Conservation (phyloP, 1,284 basidiomycete genomes). For the Megacollybia platyphylla region DNA sequence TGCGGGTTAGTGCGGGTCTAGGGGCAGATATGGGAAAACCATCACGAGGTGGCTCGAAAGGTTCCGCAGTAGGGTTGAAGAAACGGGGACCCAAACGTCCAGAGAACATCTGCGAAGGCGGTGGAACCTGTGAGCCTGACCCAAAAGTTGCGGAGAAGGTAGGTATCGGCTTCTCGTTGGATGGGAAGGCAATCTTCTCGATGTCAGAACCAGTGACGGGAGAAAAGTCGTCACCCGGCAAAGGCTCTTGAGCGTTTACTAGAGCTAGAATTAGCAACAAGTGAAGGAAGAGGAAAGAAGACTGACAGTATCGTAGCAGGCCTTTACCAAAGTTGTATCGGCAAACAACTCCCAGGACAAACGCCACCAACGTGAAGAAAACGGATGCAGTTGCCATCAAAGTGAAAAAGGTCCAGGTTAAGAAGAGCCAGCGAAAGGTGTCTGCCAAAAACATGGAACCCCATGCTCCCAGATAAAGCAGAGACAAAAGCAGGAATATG, state of each 20-base stretch:
- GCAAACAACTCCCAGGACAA: conserved; percentile 53
- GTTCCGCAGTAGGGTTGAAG: conserved; percentile 26
- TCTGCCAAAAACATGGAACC: conserved; percentile 57
- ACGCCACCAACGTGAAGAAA: conserved; percentile 36
- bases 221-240: conserved; percentile 37
- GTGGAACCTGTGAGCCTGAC: conserved; percentile 21
- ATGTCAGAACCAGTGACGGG: conserved; percentile 22
- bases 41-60: conserved; percentile 21
- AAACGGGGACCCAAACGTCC: conserved; percentile 33
- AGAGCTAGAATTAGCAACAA: conserved; percentile 3
- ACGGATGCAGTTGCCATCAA: conserved; percentile 49
- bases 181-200: conserved; percentile 60
- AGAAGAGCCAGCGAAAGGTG: conserved; percentile 66
- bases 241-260: conserved; percentile 46
- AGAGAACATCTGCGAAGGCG: conserved; percentile 27
- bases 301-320: conserved; percentile 50
- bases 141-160: conserved; percentile 42
- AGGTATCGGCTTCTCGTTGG: conserved; percentile 34
- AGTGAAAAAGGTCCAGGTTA: conserved; percentile 63
- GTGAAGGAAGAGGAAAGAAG: conserved; percentile 2
- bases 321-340: conserved; percentile 67
- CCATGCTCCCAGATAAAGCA: conserved; percentile 54
- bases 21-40: conserved; percentile 5
- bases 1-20: conserved; percentile 1
- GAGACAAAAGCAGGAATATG: conserved; percentile 46